phyloP scores from a whole-genome alignment of 2,329 filamentous ascomycete species.

The Clarireedia monteithiana region DNA sequence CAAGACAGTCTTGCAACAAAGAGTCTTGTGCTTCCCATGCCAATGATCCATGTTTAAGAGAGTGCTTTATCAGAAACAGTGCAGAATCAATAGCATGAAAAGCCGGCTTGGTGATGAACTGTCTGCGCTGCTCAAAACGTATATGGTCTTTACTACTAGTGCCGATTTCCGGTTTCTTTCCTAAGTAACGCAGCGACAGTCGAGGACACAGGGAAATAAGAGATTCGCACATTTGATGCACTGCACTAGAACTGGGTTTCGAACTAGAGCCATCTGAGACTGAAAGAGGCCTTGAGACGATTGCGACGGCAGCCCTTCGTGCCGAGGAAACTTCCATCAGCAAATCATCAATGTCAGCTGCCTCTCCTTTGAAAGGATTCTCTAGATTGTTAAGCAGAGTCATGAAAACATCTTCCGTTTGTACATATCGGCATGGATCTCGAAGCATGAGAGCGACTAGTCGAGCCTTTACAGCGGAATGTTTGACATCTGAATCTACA shows the following conservation, averaged over 20 bases:
- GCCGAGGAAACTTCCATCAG: constrained; percentile 47
- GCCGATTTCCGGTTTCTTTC: constrained; percentile 44
- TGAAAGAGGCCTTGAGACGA: constrained; percentile 31
- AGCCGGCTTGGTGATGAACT: constrained; percentile 39
- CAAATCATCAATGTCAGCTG: constrained; percentile 52
- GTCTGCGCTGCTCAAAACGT: constrained; percentile 53
- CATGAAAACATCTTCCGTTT: constrained; percentile 36
- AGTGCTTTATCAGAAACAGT: constrained; percentile 46
- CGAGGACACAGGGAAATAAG: constrained; percentile 52
- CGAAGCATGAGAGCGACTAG: constrained; percentile 48
- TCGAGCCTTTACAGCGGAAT: constrained; percentile 46
- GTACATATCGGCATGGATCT: constrained; percentile 30
- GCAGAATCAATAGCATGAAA: constrained; percentile 52
- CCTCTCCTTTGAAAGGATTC: constrained; percentile 50
- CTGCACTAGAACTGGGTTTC: constrained; percentile 10
- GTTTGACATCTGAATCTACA: constrained; percentile 24
- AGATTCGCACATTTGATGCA: constrained; percentile 40
- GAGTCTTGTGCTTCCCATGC: constrained; percentile 50
- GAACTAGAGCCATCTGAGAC: constrained; percentile 4
- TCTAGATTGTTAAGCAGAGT: constrained; percentile 48
- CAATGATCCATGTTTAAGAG: constrained; percentile 40
- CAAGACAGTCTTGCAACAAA: constrained; percentile 47
- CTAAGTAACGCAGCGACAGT: constrained; percentile 54
- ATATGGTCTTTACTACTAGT: constrained; percentile 48
- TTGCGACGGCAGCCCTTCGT: constrained; percentile 45